These are phyloP conservation scores for Sicyos edulis DNA, from an alignment of 306 rosid species.

Conservation along the genomic window DNA sequence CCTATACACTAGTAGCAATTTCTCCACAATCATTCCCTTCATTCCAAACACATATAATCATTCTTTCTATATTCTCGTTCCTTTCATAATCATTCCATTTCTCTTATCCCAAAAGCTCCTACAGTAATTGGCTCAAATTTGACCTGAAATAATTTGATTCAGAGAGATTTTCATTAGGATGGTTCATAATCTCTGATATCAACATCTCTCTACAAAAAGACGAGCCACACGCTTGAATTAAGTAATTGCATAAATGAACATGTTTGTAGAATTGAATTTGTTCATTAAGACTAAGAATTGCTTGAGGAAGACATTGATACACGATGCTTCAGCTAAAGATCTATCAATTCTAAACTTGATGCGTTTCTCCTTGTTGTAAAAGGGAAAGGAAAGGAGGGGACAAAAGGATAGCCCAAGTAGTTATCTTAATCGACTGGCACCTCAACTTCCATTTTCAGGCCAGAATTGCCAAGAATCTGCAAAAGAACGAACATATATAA, in stretches of 20 bases:
- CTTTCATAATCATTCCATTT: no score
- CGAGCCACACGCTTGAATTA: background rate
- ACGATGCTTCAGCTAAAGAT: background rate
- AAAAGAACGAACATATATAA: conserved; percentile 10
- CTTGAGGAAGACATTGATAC: background rate
- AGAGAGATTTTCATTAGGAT: background rate
- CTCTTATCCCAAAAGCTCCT: no score
- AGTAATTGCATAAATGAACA: background rate
- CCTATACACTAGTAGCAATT: no score
- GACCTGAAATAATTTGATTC: background rate
- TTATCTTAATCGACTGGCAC: conserved; percentile 55
- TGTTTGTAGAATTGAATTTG: conserved; percentile 14
- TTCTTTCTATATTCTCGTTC: no score
- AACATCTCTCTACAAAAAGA: conserved; percentile 6
- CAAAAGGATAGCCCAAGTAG: background rate
- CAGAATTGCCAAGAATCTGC: conserved; percentile 62
- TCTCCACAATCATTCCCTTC: no score
- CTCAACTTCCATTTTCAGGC: conserved; percentile 72
- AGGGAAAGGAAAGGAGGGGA: background rate
- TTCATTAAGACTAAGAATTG: background rate
- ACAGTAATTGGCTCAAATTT: background rate
- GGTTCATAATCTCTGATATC: background rate
- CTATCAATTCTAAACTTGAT: background rate
- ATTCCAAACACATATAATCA: no score
- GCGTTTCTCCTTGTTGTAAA: conserved; percentile 13